Evolutionary conservation across 257 asterid genomes (phyloP), one percentile per base, ranked within the genome.

Genomic region (Handroanthus guayacan): DNA sequence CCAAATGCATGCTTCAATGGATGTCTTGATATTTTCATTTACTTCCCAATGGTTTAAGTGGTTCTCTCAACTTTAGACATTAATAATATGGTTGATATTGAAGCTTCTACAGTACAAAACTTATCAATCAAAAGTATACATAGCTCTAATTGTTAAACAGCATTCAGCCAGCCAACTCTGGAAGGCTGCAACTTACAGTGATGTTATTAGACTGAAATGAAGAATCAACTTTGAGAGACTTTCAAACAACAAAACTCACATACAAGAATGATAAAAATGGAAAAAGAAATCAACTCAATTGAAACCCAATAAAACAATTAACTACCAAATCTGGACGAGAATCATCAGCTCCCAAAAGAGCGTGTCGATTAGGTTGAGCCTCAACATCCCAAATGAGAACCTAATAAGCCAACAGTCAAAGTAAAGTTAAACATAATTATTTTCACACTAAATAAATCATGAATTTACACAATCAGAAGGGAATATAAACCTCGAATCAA

Each of bases 361-460:
- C 99, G 67, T 95, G 97, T 65, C 96, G 85, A 77, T 95, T 91
- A 58, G 99, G 99, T 77, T 93, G 99, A 31, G 99, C 77, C 84
- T 95, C 98, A 77, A 95, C 87, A 78, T 95, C 99, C 99, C 99
- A 95, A 61, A 95, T 95, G 69, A 95, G 97, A 82, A 95, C 96
- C 98, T 95, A 69, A 63, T 56, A 51, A 14, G 57, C 68, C 17
- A 75, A 63, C 41, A 61, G 52, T 11, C 58, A 75, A 77, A 71
- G 60, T 56, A 34, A 74, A 25, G 63, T 67, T 41, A 67, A 71
- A 62, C 72, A 25, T 43, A 34, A 60, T 44, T 38, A 47, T 37
- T 20, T 64, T 52, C 60, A 79, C 3, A 65, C 65, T 4, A 72
- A 48, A 60, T 50, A 72, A 67, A 25, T 11, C 60, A 48, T 8